Percentiles rank a stretch among this genome's conserved stretches.
These are phyloP conservation scores for Zygosaccharomyces rouxii DNA, from an alignment of 805 yeast genomes.

Conservation along the genomic window DNA sequence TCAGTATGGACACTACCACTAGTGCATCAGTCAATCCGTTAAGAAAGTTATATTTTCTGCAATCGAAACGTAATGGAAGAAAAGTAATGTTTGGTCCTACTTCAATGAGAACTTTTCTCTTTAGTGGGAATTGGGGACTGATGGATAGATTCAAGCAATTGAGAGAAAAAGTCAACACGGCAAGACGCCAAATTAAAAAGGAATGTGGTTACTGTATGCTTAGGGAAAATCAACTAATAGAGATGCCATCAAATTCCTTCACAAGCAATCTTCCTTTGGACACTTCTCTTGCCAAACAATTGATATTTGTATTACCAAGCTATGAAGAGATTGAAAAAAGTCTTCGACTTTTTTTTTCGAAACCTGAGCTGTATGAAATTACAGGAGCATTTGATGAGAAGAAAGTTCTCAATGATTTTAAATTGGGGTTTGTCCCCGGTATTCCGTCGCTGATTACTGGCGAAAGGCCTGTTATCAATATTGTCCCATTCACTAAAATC, in stretches of 20 bases:
- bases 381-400: constrained; percentile 17
- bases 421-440: constrained; percentile 12
- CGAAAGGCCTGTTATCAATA: constrained; percentile 6
- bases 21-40: constrained; percentile 13
- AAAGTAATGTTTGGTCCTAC: constrained; percentile 32
- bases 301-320: constrained; percentile 21
- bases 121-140: constrained; percentile 17
- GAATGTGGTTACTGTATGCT: constrained; percentile 14
- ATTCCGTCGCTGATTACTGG: constrained; percentile 3
- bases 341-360: constrained; percentile 18
- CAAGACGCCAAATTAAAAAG: constrained; percentile 25
- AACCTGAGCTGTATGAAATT: constrained; percentile 13
- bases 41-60: constrained; percentile 14
- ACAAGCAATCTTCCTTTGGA: constrained; percentile 7
- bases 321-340: constrained; percentile 15
- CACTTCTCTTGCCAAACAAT: constrained; percentile 8
- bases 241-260: constrained; percentile 10
- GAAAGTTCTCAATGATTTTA: constrained; percentile 24
- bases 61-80: constrained; percentile 23
- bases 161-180: constrained; percentile 27
- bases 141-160: constrained; percentile 18
- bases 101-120: constrained; percentile 20
- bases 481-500: constrained; percentile 16
- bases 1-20: not conserved
- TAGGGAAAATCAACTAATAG: constrained; percentile 19